A percentile compares a stretch with the other conserved stretches of the same genome.
These are phyloP conservation scores for Heritiera fomes DNA, from an alignment of 345 rosid genomes.

Conservation along the genomic window DNA sequence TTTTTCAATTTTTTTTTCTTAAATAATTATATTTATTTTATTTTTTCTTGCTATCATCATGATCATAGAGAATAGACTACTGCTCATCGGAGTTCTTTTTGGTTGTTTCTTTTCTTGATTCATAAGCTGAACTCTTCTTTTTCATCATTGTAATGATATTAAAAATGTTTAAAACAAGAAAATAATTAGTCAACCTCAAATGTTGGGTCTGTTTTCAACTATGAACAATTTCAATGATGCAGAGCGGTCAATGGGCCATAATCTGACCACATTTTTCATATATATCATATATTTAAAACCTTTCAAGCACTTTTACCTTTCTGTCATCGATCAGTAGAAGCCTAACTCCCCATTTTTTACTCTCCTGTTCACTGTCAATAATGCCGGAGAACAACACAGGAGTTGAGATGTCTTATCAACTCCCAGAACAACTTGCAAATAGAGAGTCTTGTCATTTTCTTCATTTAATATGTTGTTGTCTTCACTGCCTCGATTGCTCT, in stretches of 20 bases:
- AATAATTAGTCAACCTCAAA: slow-evolving; percentile 11
- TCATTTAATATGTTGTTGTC: slow-evolving; percentile 32
- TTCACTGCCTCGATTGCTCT: slow-evolving; percentile 9
- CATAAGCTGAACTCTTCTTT: slow-evolving; percentile 12
- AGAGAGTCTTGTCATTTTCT: slow-evolving; percentile 43
- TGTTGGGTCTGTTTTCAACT: slow-evolving; percentile 10
- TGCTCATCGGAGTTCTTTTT: not conserved
- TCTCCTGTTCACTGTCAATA: slow-evolving; percentile 23
- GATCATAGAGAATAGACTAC: not conserved
- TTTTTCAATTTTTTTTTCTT: no score
- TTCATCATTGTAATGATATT: slow-evolving; percentile 12
- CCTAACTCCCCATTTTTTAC: slow-evolving; percentile 32
- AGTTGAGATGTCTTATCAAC: slow-evolving; percentile 48
- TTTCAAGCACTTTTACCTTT: slow-evolving; percentile 24
- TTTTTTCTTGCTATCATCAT: not conserved
- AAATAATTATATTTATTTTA: no score
- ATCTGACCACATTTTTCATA: slow-evolving; percentile 32
- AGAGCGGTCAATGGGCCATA: slow-evolving; percentile 18
- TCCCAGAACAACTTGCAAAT: slow-evolving; percentile 30
- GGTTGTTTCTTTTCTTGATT: not conserved
- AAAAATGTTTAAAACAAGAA: slow-evolving; percentile 10
- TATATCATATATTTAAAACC: slow-evolving; percentile 30
- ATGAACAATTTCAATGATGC: slow-evolving; percentile 14
- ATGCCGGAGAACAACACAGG: slow-evolving; percentile 30
- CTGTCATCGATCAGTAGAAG: slow-evolving; percentile 20